Conservation (phyloP, 2,329 filamentous ascomycete genomes). For the Xylariomycetidae sp. region DNA sequence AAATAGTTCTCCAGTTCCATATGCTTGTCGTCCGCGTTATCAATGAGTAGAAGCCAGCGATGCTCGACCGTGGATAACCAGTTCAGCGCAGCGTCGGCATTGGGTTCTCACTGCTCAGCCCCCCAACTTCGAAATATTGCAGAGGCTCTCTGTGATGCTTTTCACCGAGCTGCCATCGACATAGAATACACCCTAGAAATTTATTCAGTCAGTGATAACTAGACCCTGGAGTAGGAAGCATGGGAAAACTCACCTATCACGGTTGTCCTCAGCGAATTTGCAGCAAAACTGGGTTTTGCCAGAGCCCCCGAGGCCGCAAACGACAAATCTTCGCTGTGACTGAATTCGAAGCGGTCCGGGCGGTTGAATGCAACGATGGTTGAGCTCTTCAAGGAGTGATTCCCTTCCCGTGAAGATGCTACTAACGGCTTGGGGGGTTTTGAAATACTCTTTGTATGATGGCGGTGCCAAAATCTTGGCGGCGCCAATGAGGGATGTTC, state of each 20-base stretch:
- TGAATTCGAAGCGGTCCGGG: not conserved
- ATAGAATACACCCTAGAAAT: slow-evolving; percentile 5
- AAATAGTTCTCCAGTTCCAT: slow-evolving; percentile 3
- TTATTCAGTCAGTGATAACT: too few species aligned
- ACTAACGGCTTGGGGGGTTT: slow-evolving; percentile 2
- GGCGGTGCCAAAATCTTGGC: not conserved
- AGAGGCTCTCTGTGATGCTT: slow-evolving; percentile 3
- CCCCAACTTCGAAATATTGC: slow-evolving; percentile 1
- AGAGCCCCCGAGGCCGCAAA: slow-evolving; percentile 3
- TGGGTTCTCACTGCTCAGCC: slow-evolving; percentile 1
- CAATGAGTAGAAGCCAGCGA: slow-evolving; percentile 3
- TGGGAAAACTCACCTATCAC: slow-evolving; percentile 1
- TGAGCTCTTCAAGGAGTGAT: not conserved
- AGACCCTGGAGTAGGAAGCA: not conserved
- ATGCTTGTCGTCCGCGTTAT: slow-evolving; percentile 4
- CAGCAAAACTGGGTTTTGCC: slow-evolving; percentile 6
- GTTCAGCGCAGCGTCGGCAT: slow-evolving; percentile 2
- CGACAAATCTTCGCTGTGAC: slow-evolving; percentile 2
- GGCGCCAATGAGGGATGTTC: too few species aligned
- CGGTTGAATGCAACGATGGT: slow-evolving; percentile 1
- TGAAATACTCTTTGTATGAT: not conserved
- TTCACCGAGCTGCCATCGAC: slow-evolving; percentile 4
- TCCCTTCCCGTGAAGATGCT: slow-evolving; percentile 5
- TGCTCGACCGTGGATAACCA: slow-evolving; percentile 4
- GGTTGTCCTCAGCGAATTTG: slow-evolving; percentile 6